phyloP scores from a whole-genome alignment of 768 basidiomycete species.

The Scleroderma bovista region DNA sequence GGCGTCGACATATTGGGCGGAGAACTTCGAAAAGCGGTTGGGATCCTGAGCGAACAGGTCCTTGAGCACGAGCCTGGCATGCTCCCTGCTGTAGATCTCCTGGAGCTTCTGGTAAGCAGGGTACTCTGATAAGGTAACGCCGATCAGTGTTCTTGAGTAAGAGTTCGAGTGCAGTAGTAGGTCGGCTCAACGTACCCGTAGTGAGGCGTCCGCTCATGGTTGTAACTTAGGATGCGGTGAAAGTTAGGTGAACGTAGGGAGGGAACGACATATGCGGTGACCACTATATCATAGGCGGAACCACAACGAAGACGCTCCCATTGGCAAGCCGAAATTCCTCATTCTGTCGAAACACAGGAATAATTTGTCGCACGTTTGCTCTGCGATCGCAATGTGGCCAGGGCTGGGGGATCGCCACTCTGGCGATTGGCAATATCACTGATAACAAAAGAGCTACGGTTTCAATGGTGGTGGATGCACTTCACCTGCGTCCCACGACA shows the following conservation, averaged over 20 bases:
- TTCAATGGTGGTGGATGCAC: too few relatives aligned
- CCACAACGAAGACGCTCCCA: too few relatives aligned
- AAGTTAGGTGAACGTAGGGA: too few relatives aligned
- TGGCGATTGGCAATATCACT: too few relatives aligned
- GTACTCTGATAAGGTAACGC: too few relatives aligned
- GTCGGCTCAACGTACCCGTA: slow-evolving; percentile 35
- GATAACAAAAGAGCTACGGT: too few relatives aligned
- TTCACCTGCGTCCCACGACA: too few relatives aligned
- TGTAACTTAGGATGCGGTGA: not conserved
- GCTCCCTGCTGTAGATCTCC: slow-evolving; percentile 68
- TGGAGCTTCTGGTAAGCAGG: slow-evolving; percentile 94
- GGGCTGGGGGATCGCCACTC: too few relatives aligned
- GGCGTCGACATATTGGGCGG: slow-evolving; percentile 63
- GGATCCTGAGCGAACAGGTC: slow-evolving; percentile 92
- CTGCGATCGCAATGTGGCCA: too few relatives aligned
- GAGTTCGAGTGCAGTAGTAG: not conserved
- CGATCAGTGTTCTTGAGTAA: not conserved
- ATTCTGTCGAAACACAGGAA: too few relatives aligned
- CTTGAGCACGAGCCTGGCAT: slow-evolving; percentile 74
- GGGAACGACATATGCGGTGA: slow-evolving; percentile 1
- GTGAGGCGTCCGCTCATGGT: slow-evolving; percentile 62
- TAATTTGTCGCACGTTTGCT: not conserved
- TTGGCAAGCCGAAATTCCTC: too few relatives aligned
- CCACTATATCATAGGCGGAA: not conserved
- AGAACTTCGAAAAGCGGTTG: slow-evolving; percentile 81